Evolutionary conservation across 2,329 filamentous ascomycete genomes (phyloP).

Genomic region (Albophoma yamanashiensis): DNA sequence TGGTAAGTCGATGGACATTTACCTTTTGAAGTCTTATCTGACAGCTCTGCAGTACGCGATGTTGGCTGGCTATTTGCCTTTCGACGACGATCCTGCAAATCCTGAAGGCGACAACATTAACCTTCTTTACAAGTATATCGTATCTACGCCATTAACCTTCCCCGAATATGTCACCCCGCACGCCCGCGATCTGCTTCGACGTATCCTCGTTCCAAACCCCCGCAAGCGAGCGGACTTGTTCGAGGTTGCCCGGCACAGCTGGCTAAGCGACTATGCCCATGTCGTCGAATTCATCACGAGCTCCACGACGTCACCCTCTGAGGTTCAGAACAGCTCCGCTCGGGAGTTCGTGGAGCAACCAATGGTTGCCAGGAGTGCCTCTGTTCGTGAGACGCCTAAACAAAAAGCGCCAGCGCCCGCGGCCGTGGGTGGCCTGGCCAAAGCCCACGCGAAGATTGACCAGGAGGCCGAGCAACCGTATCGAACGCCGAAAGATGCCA

Average conservation of each 20-base stretch:
- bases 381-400: slow-evolving; percentile 80
- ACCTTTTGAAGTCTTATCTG: not conserved
- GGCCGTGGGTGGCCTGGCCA: slow-evolving; percentile 51
- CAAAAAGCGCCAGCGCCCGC: slow-evolving; percentile 40
- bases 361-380: slow-evolving; percentile 71
- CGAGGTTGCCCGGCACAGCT: slow-evolving; percentile 94
- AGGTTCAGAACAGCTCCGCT: slow-evolving; percentile 67
- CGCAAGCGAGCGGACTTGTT: slow-evolving; percentile 92
- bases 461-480: slow-evolving; percentile 44
- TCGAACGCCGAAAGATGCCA: slow-evolving; percentile 71
- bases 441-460: slow-evolving; percentile 67
- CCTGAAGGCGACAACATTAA: slow-evolving; percentile 99
- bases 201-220: slow-evolving; percentile 91
- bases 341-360: slow-evolving; percentile 47
- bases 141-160: slow-evolving; percentile 91
- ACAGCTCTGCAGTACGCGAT: slow-evolving; percentile 72
- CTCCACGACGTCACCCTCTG: slow-evolving; percentile 75
- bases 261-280: slow-evolving; percentile 94
- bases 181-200: slow-evolving; percentile 79
- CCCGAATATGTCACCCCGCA: slow-evolving; percentile 98
- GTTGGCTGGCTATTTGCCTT: slow-evolving; percentile 93
- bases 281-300: slow-evolving; percentile 96
- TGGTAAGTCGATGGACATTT: slow-evolving; percentile 50
- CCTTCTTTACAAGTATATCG: slow-evolving; percentile 97
- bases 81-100: slow-evolving; percentile 96